Evolutionary conservation across 371 early-diverging fungal species (phyloP), one percentile per base, ranked within the genome.

Genomic region (Rhizopus microsporus): DNA sequence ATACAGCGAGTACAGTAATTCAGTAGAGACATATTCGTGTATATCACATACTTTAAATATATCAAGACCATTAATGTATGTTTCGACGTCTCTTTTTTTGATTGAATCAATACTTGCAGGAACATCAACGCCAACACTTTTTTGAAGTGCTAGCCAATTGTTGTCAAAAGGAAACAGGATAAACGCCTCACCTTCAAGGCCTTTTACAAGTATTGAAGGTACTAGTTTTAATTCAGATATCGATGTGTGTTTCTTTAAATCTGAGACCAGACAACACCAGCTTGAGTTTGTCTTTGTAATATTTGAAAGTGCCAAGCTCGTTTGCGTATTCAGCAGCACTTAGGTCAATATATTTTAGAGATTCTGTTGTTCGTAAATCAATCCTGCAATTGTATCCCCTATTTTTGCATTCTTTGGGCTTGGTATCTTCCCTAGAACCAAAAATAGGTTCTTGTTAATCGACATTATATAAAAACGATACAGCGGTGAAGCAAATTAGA

Each of bases 311-410:
- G 13, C 3, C 45, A 46, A 37, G 46, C 45, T 46, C 46, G 8
- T 55, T 55, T 1, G 55, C 47, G 38, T 55, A 55, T 7, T 55
- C 55, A 16, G 46, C 55, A 55, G 47, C 55, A 55, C 55, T 46
- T 35, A 35, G 37, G 7, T 23, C 46, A 37, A 46, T 35, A 12
- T 45, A 29, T 55, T 46, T 55, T 17, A 12, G 7, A 45, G 46
- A 2, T 15, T 45, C 23, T 46, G 47, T 55, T 46, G 55, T 46
- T 55, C 46, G 34, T 47, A 55, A 23, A 37, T 46, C 55, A 37
- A 55, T 35, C 37, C 37, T 55, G 9, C 46, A 54, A 45, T 54
- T 54, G 12, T 15, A 45, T 23, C 44, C 45, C 10, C 15, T 46
- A 13, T 47, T 37, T 51, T 51, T 51, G 29, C 52, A 30, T 39